Evolutionary conservation across 805 yeast species (phyloP).

Genomic region (Candida incommunis): DNA sequence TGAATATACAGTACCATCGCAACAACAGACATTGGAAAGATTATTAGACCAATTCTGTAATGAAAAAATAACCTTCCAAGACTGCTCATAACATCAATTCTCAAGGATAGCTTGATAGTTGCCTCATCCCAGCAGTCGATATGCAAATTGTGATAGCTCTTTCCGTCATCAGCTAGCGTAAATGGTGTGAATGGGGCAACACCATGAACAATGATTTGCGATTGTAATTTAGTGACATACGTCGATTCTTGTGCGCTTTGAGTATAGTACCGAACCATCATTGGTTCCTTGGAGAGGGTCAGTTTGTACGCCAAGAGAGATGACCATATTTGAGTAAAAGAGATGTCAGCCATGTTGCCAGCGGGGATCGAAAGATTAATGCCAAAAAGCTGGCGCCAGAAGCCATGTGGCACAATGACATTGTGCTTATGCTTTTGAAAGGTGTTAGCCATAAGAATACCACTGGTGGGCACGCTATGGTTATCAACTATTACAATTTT

Average conservation of each 20-base stretch:
- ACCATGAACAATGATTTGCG: neutral
- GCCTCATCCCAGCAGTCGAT: neutral
- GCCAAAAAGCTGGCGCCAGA: neutral
- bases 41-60: neutral
- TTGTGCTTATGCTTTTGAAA: neutral
- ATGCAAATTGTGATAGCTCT: neutral
- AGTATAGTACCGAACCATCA: neutral
- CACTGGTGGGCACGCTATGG: neutral
- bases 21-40: neutral
- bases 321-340: neutral
- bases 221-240: neutral
- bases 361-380: neutral
- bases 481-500: neutral
- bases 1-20: neutral
- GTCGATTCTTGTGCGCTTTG: neutral
- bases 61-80: neutral
- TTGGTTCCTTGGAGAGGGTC: neutral
- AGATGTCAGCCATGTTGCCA: neutral
- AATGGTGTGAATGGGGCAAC: neutral
- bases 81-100: neutral
- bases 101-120: neutral
- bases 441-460: neutral
- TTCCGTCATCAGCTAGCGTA: neutral
- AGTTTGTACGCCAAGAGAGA: constrained; percentile 1
- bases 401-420: neutral